A percentile compares a stretch with the other conserved stretches of the same genome.
These are phyloP conservation scores for Alternaria incomplexa DNA, from an alignment of 2,329 filamentous ascomycete genomes.

Conservation along the genomic window DNA sequence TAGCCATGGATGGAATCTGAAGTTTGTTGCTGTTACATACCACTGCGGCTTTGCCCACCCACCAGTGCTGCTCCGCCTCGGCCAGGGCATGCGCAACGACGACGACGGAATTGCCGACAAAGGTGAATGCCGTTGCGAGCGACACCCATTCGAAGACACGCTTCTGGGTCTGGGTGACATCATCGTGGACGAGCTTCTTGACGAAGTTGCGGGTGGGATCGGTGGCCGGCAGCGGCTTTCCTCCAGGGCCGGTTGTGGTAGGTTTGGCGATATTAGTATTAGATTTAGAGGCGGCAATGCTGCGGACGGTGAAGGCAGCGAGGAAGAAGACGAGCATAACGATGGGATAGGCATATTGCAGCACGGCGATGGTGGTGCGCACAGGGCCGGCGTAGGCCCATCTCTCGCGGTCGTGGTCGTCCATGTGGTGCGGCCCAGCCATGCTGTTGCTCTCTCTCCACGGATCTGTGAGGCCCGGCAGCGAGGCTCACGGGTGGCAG, in stretches of 20 bases:
- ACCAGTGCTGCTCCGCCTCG: slow-evolving; percentile 71
- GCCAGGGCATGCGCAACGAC: slow-evolving; percentile 77
- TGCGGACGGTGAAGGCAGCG: slow-evolving; percentile 65
- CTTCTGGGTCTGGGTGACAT: slow-evolving; percentile 71
- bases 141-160: slow-evolving; percentile 78
- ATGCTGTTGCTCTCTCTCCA: slow-evolving; percentile 25
- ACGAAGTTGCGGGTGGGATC: slow-evolving; percentile 52
- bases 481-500: slow-evolving; percentile 16
- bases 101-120: slow-evolving; percentile 75
- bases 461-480: slow-evolving; percentile 11
- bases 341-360: slow-evolving; percentile 68
- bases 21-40: slow-evolving; percentile 58
- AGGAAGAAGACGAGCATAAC: slow-evolving; percentile 70
- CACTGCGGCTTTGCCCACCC: slow-evolving; percentile 79
- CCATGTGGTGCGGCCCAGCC: slow-evolving; percentile 18
- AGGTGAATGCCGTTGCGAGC: slow-evolving; percentile 72
- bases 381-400: slow-evolving; percentile 29
- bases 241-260: slow-evolving; percentile 76
- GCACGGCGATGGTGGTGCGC: slow-evolving; percentile 35
- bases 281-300: slow-evolving; percentile 59
- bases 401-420: slow-evolving; percentile 11
- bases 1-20: background rate
- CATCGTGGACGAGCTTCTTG: slow-evolving; percentile 55
- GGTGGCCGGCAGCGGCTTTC: slow-evolving; percentile 80
- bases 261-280: slow-evolving; percentile 54